A percentile compares a stretch with the other conserved stretches of the same genome.
Evolutionary conservation across 2,329 filamentous ascomycete genomes (phyloP).

Genomic region (Paraphaeosphaeria minitans): DNA sequence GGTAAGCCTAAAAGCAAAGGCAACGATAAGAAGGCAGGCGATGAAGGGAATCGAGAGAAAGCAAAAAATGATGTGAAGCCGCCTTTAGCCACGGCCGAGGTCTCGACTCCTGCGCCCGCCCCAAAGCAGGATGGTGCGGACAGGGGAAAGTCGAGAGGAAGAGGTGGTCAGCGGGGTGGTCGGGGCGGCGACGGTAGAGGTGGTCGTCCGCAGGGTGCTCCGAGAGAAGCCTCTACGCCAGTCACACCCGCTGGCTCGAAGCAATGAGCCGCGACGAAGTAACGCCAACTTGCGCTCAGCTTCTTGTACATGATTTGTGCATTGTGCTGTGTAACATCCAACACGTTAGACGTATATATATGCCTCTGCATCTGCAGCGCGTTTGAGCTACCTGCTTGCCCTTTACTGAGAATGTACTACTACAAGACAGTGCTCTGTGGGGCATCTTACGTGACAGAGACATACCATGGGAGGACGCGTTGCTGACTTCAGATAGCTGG

Average conservation of each 20-base stretch:
- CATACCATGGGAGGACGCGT: background rate
- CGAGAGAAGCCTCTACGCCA: slow-evolving; percentile 18
- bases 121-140: slow-evolving; percentile 21
- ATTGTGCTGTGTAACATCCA: background rate
- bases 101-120: slow-evolving; percentile 12
- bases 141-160: slow-evolving; percentile 22
- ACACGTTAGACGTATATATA: slow-evolving; percentile 20
- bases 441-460: too few relatives aligned
- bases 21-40: slow-evolving; percentile 34
- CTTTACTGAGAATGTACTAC: background rate
- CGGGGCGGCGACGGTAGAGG: slow-evolving; percentile 34
- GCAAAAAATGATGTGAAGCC: slow-evolving; percentile 20
- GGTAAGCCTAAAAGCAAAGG: slow-evolving; percentile 28
- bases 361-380: slow-evolving; percentile 7
- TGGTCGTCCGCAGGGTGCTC: slow-evolving; percentile 22
- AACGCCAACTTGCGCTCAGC: background rate
- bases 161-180: slow-evolving; percentile 24
- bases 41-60: slow-evolving; percentile 21
- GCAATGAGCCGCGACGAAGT: background rate
- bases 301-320: slow-evolving; percentile 16
- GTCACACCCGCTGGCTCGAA: slow-evolving; percentile 10
- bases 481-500: background rate
- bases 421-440: background rate
- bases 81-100: slow-evolving; percentile 6
- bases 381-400: background rate